These are phyloP conservation scores for Xylariaceae sp. DNA, from an alignment of 2,329 filamentous ascomycete species.

Conservation along the genomic window DNA sequence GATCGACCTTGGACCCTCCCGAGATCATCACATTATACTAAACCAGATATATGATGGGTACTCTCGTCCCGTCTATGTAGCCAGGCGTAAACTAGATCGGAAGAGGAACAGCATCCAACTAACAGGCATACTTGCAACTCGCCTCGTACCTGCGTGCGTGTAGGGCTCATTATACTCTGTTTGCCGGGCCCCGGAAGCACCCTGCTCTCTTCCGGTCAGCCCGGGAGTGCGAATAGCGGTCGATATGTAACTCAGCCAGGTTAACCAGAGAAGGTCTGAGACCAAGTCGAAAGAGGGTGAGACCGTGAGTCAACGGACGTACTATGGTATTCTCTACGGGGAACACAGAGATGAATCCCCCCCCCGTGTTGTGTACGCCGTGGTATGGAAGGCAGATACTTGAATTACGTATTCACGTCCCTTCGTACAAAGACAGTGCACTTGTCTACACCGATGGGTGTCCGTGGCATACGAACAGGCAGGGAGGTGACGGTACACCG, in stretches of 20 bases:
- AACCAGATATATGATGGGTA: background rate
- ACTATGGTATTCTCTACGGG: background rate
- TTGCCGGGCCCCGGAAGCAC: constrained; percentile 8
- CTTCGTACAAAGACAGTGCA: too few relatives aligned
- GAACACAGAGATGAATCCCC: background rate
- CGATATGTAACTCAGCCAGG: background rate
- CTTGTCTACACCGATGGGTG: too few relatives aligned
- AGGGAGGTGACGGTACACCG: background rate
- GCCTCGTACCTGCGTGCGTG: background rate
- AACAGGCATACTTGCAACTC: background rate
- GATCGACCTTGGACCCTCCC: background rate
- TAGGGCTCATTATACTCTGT: constrained; percentile 4
- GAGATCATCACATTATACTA: background rate
- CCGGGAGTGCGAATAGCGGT: background rate
- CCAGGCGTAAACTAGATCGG: background rate
- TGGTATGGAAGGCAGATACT: too few relatives aligned
- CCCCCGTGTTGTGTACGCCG: too few relatives aligned
- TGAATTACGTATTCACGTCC: too few relatives aligned
- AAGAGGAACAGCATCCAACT: background rate
- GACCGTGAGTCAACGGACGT: background rate
- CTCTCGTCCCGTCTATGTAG: background rate
- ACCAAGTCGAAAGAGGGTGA: background rate
- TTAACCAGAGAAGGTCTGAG: background rate
- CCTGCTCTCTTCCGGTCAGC: constrained; percentile 10
- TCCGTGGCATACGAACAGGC: too few relatives aligned